phyloP scores from a whole-genome alignment of 768 basidiomycete species.

The Tylopilus vinaceipallidus region DNA sequence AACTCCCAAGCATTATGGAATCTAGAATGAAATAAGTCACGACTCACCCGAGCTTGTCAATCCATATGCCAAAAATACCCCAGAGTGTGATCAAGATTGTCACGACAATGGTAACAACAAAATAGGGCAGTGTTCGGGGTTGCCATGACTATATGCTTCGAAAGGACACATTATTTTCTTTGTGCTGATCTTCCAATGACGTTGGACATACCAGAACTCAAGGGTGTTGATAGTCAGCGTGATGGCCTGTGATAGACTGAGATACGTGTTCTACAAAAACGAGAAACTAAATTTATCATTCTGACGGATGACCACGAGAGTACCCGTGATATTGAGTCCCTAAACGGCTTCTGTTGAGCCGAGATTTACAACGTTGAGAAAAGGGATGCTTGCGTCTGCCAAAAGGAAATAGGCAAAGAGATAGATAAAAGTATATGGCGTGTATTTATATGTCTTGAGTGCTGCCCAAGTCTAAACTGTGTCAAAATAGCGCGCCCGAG shows the following conservation, averaged over 20 bases:
- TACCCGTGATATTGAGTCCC: conserved; percentile 81
- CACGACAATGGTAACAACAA: conserved; percentile 71
- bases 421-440: conserved; percentile 83
- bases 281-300: conserved; percentile 81
- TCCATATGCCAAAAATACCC: conserved; percentile 89
- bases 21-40: conserved; percentile 25
- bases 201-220: conserved; percentile 83
- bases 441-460: conserved; percentile 67
- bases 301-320: conserved; percentile 72
- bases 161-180: conserved; percentile 65
- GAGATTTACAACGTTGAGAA: neutral
- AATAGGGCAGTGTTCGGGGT: conserved; percentile 43
- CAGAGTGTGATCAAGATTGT: conserved; percentile 79
- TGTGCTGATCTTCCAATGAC: conserved; percentile 72
- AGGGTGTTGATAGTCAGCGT: conserved; percentile 71
- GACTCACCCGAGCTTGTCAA: conserved; percentile 62
- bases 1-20: conserved; percentile 88
- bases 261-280: conserved; percentile 78
- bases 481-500: neutral
- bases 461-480: conserved; percentile 68
- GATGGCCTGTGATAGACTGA: conserved; percentile 71
- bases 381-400: conserved; percentile 54
- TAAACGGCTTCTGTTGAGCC: conserved; percentile 26
- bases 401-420: conserved; percentile 76
- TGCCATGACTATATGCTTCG: neutral